A percentile compares a stretch with the other conserved stretches of the same genome.
These are phyloP conservation scores for Apiospora arundinis DNA, from an alignment of 2,329 filamentous ascomycete species.

Conservation along the genomic window DNA sequence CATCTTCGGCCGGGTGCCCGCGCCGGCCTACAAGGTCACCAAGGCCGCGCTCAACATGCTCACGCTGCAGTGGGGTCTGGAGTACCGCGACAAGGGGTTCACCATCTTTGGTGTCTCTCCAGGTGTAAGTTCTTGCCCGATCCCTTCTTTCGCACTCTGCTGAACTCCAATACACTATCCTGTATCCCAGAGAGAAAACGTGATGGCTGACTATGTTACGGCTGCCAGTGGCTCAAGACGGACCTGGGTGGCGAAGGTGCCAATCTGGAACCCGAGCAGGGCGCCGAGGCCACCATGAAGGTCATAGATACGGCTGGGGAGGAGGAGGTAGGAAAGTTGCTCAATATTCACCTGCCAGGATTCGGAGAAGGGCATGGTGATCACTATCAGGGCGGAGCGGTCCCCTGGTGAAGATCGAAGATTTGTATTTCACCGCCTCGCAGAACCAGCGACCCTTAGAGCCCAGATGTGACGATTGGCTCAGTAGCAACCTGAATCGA, in stretches of 20 bases:
- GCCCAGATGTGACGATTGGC: neutral
- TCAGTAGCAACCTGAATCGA: too few species aligned
- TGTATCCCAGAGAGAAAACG: too few species aligned
- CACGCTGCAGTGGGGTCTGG: constrained; percentile 50
- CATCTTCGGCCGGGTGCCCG: constrained; percentile 40
- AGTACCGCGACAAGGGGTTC: constrained; percentile 49
- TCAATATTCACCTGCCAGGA: constrained; percentile 27
- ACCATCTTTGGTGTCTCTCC: constrained; percentile 51
- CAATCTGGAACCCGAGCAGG: constrained; percentile 48
- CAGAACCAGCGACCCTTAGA: too few species aligned
- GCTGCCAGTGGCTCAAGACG: constrained; percentile 52
- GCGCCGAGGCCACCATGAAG: constrained; percentile 45
- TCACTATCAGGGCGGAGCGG: neutral
- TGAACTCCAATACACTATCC: neutral
- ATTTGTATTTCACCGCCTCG: too few species aligned
- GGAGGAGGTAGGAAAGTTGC: constrained; percentile 45
- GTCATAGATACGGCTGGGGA: constrained; percentile 41
- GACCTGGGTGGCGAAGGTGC: constrained; percentile 49
- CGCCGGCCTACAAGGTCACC: constrained; percentile 41
- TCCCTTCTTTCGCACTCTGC: neutral
- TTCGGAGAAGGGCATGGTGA: neutral
- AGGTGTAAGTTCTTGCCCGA: constrained; percentile 50
- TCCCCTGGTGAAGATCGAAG: neutral
- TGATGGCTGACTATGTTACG: neutral
- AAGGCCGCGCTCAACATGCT: constrained; percentile 56